Evolutionary conservation across 176 grass and related monocot genomes (phyloP), one percentile per base, ranked within the genome.

Genomic region (Aegilops longissima): DNA sequence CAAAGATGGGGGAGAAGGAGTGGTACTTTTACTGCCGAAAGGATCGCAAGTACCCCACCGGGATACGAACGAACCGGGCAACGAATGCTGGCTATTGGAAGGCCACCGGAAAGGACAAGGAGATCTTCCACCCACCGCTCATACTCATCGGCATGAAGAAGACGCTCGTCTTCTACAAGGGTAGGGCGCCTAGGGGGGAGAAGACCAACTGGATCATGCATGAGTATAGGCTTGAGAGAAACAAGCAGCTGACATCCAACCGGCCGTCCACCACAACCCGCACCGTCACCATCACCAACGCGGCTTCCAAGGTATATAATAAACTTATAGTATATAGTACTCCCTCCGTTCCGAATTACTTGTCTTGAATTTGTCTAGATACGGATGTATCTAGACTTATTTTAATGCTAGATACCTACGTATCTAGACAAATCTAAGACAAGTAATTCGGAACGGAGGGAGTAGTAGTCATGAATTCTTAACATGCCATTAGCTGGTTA

Each of bases 191-290:
- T 4, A 78, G 6, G 24, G 89, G 92, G 0, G 58, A 81, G 13
- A 94, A 91, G 78, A 94, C 87, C 3, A 84, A 91, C 2, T 94
- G 92, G 92, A 56, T 94, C 25, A 91, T 94, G 87, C 92, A 94
- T 1, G 92, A 94, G 59, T 91, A 84, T 23, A 89, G 87, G 77
- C 87, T 91, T 12, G 86, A 89, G 24, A 51, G 42, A 0, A 8
- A 3, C 72, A 30, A 75, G 72, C 24, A 75, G 3, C 2, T 20
- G 2, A 58, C 54, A 21, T 20, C 18, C 16, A 20, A 58, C 6
- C n/a, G n/a, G n/a, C 54, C 2, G 6, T 14, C 54, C 54, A 58
- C 52, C 47, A 14, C 47, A 13, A 51, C 13, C 25, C 10, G 47
- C 17, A 35, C 39, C 30, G 35, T 18, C 1, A 47, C 27, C 25